phyloP scores from a whole-genome alignment of 306 rosid genomes.

The peach (Prunus persica) region DNA sequence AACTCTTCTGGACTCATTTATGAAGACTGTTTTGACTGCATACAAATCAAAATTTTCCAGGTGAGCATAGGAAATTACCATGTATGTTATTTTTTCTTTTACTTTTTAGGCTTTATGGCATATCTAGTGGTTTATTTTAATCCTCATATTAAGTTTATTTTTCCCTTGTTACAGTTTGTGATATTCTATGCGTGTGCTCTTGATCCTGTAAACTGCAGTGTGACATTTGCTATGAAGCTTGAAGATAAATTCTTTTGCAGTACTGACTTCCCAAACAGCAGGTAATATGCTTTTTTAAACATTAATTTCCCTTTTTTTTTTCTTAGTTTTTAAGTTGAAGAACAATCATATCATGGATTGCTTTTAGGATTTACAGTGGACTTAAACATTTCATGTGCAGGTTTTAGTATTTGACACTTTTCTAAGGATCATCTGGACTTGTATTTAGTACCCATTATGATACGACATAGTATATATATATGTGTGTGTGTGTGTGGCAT shows the following conservation, averaged over 20 bases:
- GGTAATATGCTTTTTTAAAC: constrained; percentile 37
- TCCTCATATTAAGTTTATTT: constrained; percentile 1
- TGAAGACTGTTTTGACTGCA: constrained; percentile 63
- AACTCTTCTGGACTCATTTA: constrained; percentile 58
- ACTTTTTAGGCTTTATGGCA: not conserved
- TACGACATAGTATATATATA: not conserved
- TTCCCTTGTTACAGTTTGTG: constrained; percentile 62
- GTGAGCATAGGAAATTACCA: constrained; percentile 21
- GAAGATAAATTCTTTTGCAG: constrained; percentile 41
- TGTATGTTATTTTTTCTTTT: not conserved
- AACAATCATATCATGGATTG: not conserved
- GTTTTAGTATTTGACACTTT: not conserved
- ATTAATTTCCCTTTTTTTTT: too few relatives aligned
- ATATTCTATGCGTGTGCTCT: constrained; percentile 80
- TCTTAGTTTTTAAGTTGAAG: too few relatives aligned
- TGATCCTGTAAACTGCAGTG: constrained; percentile 76
- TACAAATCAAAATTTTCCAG: constrained; percentile 94
- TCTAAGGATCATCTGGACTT: not conserved
- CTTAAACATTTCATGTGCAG: not conserved
- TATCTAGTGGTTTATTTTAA: not conserved
- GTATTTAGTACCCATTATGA: not conserved
- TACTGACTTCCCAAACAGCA: constrained; percentile 39
- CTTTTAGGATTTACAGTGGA: not conserved
- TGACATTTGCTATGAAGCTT: constrained; percentile 59
- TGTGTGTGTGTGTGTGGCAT: too few relatives aligned